These are phyloP conservation scores for Lecanicillium sp. DNA, from an alignment of 2,329 filamentous ascomycete genomes.

Conservation along the genomic window DNA sequence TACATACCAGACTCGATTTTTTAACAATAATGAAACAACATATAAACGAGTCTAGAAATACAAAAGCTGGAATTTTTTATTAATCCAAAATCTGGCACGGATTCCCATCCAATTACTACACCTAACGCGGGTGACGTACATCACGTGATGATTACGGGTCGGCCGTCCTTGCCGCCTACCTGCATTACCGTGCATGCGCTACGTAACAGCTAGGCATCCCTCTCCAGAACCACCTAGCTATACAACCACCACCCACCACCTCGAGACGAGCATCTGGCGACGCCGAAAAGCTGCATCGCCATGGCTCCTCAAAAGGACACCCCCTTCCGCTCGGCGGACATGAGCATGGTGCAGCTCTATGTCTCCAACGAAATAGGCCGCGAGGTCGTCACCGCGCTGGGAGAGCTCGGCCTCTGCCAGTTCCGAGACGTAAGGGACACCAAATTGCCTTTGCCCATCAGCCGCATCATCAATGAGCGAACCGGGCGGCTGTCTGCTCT, in stretches of 20 bases:
- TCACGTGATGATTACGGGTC: slow-evolving; percentile 10
- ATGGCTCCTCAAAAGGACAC: slow-evolving; percentile 75
- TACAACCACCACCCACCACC: slow-evolving; percentile 25
- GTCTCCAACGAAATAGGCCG: slow-evolving; percentile 98
- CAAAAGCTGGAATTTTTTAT: too few species aligned
- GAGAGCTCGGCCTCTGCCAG: slow-evolving; percentile 92
- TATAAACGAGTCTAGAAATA: too few species aligned
- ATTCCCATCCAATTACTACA: too few species aligned
- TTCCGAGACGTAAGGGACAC: slow-evolving; percentile 79
- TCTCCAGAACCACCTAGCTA: slow-evolving; percentile 2
- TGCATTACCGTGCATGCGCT: slow-evolving; percentile 1
- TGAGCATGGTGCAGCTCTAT: slow-evolving; percentile 99
- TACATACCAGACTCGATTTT: too few species aligned
- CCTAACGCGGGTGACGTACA: slow-evolving; percentile 8
- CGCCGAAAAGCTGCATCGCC: slow-evolving; percentile 22
- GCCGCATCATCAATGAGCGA: neutral
- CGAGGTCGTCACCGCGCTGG: slow-evolving; percentile 92
- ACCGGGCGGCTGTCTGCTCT: slow-evolving; percentile 16
- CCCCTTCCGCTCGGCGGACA: slow-evolving; percentile 99
- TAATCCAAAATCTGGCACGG: too few species aligned
- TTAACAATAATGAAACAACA: too few species aligned
- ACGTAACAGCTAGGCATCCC: slow-evolving; percentile 14
- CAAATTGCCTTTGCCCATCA: slow-evolving; percentile 9
- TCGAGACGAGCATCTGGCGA: slow-evolving; percentile 26
- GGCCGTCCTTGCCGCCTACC: neutral